Evolutionary conservation across 1,284 basidiomycete species (phyloP).

Genomic region (Tetrapyrgos nigripes): DNA sequence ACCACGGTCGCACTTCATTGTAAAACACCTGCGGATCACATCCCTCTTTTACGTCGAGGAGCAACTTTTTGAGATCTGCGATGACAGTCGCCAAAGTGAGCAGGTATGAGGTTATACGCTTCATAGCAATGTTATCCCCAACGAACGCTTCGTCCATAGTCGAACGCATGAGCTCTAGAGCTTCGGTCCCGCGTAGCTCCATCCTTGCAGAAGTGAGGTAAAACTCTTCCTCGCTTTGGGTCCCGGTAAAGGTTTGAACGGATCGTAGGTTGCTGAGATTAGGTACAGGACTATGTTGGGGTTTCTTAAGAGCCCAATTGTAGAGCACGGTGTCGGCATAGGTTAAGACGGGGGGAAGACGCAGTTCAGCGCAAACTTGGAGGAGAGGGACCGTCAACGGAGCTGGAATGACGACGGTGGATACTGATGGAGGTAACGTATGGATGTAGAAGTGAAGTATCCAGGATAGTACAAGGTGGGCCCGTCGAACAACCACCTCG

Average conservation of each 20-base stretch:
- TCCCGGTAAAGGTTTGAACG: conserved; percentile 80
- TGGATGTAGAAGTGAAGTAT: conserved; percentile 92
- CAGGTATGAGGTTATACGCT: conserved; percentile 80
- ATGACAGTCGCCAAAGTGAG: conserved; percentile 74
- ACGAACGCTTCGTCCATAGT: conserved; percentile 95
- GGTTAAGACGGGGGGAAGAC: conserved; percentile 89
- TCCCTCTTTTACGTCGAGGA: conserved; percentile 72
- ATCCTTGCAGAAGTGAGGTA: conserved; percentile 91
- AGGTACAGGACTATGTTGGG: conserved; percentile 21
- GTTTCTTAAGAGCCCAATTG: conserved; percentile 73
- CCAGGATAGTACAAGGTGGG: conserved; percentile 87
- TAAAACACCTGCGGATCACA: conserved; percentile 88
- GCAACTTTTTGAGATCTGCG: conserved; percentile 62
- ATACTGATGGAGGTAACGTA: conserved; percentile 60
- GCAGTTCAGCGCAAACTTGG: conserved; percentile 77
- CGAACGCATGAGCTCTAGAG: conserved; percentile 85
- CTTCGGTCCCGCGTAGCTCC: conserved; percentile 89
- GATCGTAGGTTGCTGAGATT: conserved; percentile 65
- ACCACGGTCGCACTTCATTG: conserved; percentile 90
- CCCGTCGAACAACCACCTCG: conserved; percentile 77
- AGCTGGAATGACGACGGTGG: conserved; percentile 66
- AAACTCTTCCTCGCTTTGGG: conserved; percentile 88
- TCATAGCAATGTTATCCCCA: conserved; percentile 78
- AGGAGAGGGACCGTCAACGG: conserved; percentile 82
- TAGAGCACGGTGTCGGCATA: conserved; percentile 95